These are phyloP conservation scores for Stramenopiles sp. DNA, from an alignment of 352 stramenopile species.

Conservation along the genomic window DNA sequence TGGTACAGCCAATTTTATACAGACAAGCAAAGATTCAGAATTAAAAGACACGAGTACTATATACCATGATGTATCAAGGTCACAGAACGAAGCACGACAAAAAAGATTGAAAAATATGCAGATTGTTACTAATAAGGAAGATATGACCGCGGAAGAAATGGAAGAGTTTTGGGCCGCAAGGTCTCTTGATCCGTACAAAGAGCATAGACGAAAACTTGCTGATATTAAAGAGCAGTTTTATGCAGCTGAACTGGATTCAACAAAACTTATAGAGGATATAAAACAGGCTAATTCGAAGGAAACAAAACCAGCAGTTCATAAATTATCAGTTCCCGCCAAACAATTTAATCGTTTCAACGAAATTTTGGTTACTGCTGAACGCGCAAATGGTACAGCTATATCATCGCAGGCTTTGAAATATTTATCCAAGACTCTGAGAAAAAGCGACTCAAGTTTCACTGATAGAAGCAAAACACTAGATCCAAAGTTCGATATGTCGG, in stretches of 20 bases:
- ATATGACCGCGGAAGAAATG: not conserved
- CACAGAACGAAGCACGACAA: not conserved
- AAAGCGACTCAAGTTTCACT: not conserved
- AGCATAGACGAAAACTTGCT: not conserved
- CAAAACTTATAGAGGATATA: not conserved
- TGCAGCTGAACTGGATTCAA: not conserved
- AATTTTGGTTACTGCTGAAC: not conserved
- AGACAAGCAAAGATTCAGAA: not conserved
- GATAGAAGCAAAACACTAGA: not conserved
- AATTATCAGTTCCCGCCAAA: not conserved
- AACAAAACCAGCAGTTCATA: not conserved
- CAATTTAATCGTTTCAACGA: not conserved
- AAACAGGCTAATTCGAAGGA: not conserved
- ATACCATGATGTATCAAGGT: not conserved
- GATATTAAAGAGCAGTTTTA: not conserved
- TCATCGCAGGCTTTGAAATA: not conserved
- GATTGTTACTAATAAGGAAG: not conserved
- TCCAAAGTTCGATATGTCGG: not conserved
- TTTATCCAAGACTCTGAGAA: not conserved
- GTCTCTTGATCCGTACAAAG: not conserved
- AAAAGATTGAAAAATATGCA: not conserved
- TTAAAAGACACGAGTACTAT: not conserved
- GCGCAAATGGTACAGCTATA: not conserved
- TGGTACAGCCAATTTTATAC: too few species aligned
- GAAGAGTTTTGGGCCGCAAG: not conserved